Conservation (phyloP, 2,329 filamentous ascomycete species). For the Monosporascus sp. region DNA sequence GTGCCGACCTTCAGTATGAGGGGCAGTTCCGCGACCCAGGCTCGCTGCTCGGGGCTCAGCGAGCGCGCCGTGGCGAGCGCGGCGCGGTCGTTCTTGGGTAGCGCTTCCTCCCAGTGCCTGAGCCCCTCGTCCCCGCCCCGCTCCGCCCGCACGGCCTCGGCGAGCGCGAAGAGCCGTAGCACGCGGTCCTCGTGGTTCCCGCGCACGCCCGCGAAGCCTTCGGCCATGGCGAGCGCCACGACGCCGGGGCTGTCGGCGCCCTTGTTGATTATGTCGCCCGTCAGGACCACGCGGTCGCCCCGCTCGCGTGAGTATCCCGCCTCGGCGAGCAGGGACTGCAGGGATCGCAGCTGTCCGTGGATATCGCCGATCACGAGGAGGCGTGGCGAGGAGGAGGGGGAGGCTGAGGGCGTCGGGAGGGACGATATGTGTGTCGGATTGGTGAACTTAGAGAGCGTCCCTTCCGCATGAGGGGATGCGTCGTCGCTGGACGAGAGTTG, state of each 20-base stretch:
- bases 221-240: slow-evolving; percentile 64
- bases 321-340: slow-evolving; percentile 61
- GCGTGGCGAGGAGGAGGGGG: slow-evolving; percentile 38
- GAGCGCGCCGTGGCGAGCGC: slow-evolving; percentile 52
- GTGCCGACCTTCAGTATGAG: slow-evolving; percentile 71
- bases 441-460: neutral
- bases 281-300: slow-evolving; percentile 69
- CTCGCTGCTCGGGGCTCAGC: slow-evolving; percentile 51
- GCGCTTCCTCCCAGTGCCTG: slow-evolving; percentile 11
- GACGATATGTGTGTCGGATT: neutral
- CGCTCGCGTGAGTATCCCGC: slow-evolving; percentile 51
- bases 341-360: slow-evolving; percentile 73
- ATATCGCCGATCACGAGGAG: slow-evolving; percentile 87
- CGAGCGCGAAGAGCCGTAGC: slow-evolving; percentile 33
- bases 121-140: slow-evolving; percentile 17
- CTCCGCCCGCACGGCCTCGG: slow-evolving; percentile 40
- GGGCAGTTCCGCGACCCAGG: slow-evolving; percentile 66
- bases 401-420: neutral
- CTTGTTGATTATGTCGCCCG: slow-evolving; percentile 79
- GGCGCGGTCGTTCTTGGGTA: slow-evolving; percentile 29
- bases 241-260: slow-evolving; percentile 79
- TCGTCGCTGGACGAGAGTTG: neutral
- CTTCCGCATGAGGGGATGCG: neutral
- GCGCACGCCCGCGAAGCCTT: slow-evolving; percentile 75
- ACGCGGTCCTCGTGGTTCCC: slow-evolving; percentile 91